A percentile compares a stretch with the other conserved stretches of the same genome.
phyloP scores from a whole-genome alignment of 208 protist species.

The Wallacemonas rigidus region DNA sequence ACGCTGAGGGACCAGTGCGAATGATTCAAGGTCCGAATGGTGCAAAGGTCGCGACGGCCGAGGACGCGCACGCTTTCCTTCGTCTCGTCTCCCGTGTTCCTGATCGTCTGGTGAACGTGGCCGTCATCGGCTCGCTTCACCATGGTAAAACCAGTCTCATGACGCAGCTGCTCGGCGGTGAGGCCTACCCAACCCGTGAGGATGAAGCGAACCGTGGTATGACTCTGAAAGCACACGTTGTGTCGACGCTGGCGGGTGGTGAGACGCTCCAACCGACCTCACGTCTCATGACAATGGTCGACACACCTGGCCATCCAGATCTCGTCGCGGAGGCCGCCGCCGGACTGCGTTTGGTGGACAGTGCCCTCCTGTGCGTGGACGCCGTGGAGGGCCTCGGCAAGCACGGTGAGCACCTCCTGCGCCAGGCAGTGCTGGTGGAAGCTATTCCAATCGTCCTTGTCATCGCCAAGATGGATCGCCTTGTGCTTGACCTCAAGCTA shows the following conservation, averaged over 20 bases:
- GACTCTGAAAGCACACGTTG: conserved; percentile 70
- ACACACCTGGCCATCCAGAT: conserved; percentile 98
- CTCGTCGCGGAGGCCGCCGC: conserved; percentile 96
- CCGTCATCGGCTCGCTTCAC: conserved; percentile 94
- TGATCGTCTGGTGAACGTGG: conserved; percentile 93
- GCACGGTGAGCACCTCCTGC: conserved; percentile 84
- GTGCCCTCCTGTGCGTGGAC: conserved; percentile 97
- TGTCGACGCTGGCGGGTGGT: conserved; percentile 51
- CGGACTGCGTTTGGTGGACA: conserved; percentile 95
- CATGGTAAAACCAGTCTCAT: conserved; percentile 98
- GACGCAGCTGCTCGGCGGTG: conserved; percentile 63
- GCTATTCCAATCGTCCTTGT: conserved; percentile 91
- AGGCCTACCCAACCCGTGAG: conserved; percentile 45
- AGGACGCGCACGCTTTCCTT: conserved; percentile 35
- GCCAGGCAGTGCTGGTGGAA: conserved; percentile 75
- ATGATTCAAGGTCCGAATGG: conserved; percentile 3
- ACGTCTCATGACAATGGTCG: conserved; percentile 96
- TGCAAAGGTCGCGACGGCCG: neutral
- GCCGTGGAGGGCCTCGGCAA: conserved; percentile 95
- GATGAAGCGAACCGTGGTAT: conserved; percentile 70
- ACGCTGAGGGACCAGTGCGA: conserved; percentile 3
- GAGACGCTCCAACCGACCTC: conserved; percentile 47
- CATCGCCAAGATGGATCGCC: conserved; percentile 98
- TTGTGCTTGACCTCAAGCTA: conserved; percentile 99
- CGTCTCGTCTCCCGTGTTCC: conserved; percentile 58